Evolutionary conservation across 805 yeast species (phyloP).

Genomic region (Suhomyces emberorum): DNA sequence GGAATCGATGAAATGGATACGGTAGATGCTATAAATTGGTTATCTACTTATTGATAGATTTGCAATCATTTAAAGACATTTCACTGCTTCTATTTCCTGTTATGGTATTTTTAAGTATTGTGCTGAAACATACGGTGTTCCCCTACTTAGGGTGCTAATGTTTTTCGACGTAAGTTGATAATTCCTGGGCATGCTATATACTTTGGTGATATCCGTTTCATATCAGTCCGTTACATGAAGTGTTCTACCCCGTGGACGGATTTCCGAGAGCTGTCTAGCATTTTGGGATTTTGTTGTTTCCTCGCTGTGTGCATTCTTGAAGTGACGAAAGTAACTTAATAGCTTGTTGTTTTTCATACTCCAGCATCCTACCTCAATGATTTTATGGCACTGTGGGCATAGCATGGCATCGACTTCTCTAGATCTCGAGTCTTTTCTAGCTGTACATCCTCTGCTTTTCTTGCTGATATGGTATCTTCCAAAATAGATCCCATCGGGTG

Average conservation of each 20-base stretch:
- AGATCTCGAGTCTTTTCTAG: conserved; percentile 9
- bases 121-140: no score
- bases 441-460: conserved; percentile 6
- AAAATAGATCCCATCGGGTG: conserved; percentile 29
- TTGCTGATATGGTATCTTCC: conserved; percentile 24
- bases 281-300: conserved; percentile 4
- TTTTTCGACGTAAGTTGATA: no score
- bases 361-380: conserved; percentile 29
- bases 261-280: conserved; percentile 3
- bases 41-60: no score
- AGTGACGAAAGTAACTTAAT: conserved; percentile 28
- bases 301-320: conserved; percentile 16
- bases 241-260: conserved; percentile 8
- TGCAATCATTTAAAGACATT: no score
- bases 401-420: conserved; percentile 22
- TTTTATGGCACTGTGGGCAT: conserved; percentile 26
- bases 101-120: no score
- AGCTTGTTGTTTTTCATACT: conserved; percentile 25
- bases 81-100: no score
- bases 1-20: no score
- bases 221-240: conserved; percentile 8
- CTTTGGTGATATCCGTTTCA: no score
- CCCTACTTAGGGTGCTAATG: no score
- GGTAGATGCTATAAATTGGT: no score
- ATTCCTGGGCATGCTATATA: no score